A percentile compares a stretch with the other conserved stretches of the same genome.
phyloP scores from a whole-genome alignment of 176 grass and related monocot species.

The Musa itinerans region DNA sequence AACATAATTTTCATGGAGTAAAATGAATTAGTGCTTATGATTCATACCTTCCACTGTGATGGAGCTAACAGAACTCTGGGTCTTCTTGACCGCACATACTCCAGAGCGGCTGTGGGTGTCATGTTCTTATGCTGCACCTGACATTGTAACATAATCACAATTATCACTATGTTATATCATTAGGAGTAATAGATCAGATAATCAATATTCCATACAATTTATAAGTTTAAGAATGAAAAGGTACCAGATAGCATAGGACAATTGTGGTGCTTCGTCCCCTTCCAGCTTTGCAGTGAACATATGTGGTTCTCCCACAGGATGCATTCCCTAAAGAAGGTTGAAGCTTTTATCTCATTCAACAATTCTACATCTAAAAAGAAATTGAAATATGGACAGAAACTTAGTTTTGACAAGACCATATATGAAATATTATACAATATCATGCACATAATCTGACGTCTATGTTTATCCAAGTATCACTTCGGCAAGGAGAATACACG shows the following conservation, averaged over 20 bases:
- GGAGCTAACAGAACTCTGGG: slow-evolving; percentile 76
- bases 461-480: neutral
- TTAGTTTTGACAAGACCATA: too few species aligned
- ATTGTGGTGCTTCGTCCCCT: slow-evolving; percentile 91
- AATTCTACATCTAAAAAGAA: neutral
- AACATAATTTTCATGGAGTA: neutral
- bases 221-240: neutral
- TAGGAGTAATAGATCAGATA: neutral
- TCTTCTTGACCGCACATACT: slow-evolving; percentile 67
- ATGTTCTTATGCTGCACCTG: slow-evolving; percentile 77
- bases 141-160: neutral
- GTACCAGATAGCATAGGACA: slow-evolving; percentile 98
- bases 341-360: neutral
- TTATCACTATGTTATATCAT: neutral
- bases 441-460: neutral
- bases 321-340: slow-evolving; percentile 40
- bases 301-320: slow-evolving; percentile 50
- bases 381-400: neutral
- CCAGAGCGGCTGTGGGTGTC: slow-evolving; percentile 68
- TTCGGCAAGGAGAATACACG: too few species aligned
- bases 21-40: neutral
- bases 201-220: neutral
- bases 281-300: slow-evolving; percentile 99
- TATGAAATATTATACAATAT: neutral
- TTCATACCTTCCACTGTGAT: slow-evolving; percentile 71